Percentiles rank a stretch among this genome's conserved stretches.
These are phyloP conservation scores for Fusarium nurragi DNA, from an alignment of 2,329 filamentous ascomycete genomes.

Conservation along the genomic window DNA sequence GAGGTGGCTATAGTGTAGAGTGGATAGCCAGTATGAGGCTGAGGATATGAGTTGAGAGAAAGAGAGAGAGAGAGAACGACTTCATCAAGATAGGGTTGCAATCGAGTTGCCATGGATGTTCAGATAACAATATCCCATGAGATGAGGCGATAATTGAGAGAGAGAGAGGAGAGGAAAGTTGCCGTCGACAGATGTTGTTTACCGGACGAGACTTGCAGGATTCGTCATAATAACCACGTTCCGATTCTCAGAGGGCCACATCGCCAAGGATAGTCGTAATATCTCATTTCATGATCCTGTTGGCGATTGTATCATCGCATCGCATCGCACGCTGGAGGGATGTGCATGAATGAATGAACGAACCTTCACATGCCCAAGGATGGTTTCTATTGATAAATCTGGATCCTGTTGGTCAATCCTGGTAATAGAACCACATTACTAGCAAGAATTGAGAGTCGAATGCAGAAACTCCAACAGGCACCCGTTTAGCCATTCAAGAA, in stretches of 20 bases:
- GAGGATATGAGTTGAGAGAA: slow-evolving; percentile 16
- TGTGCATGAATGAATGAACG: background rate
- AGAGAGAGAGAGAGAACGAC: background rate
- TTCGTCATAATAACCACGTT: background rate
- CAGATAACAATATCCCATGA: slow-evolving; percentile 7
- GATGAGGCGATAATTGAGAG: background rate
- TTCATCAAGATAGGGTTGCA: slow-evolving; percentile 18
- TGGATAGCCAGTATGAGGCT: slow-evolving; percentile 29
- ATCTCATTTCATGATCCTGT: background rate
- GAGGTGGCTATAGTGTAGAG: background rate
- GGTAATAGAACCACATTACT: slow-evolving; percentile 19
- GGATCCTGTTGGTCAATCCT: slow-evolving; percentile 6
- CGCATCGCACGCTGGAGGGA: background rate
- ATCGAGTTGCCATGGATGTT: slow-evolving; percentile 13
- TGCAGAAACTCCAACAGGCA: slow-evolving; percentile 36
- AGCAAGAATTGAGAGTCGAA: slow-evolving; percentile 32
- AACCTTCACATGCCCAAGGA: slow-evolving; percentile 38
- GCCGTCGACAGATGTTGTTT: background rate
- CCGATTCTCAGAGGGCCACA: background rate
- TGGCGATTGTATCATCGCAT: slow-evolving; percentile 2
- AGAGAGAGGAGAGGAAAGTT: slow-evolving; percentile 1
- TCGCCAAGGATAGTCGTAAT: slow-evolving; percentile 2
- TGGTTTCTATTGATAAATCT: slow-evolving; percentile 9
- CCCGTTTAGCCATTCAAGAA: slow-evolving; percentile 4
- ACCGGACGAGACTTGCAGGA: background rate